A percentile compares a stretch with the other conserved stretches of the same genome.
These are phyloP conservation scores for Alternaria brassicicola DNA, from an alignment of 2,329 filamentous ascomycete species.

Conservation along the genomic window DNA sequence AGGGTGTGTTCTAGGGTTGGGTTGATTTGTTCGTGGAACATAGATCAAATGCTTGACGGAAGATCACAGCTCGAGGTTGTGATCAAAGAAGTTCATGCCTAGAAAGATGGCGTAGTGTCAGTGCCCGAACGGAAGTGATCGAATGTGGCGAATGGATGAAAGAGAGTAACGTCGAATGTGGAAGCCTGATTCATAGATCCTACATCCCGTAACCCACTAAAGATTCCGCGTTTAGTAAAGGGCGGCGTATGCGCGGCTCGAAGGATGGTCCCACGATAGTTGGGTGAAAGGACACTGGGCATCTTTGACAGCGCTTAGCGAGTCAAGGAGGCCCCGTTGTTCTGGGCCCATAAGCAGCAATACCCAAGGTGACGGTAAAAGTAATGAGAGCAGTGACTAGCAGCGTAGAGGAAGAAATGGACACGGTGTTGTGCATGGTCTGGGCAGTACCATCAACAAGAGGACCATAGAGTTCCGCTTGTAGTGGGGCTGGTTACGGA, in stretches of 20 bases:
- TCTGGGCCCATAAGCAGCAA: background rate
- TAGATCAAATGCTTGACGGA: background rate
- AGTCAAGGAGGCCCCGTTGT: slow-evolving; percentile 6
- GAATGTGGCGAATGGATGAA: background rate
- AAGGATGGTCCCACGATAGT: background rate
- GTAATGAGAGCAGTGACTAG: slow-evolving; percentile 3
- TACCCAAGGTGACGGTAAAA: slow-evolving; percentile 1
- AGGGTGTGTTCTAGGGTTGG: background rate
- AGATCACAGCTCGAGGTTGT: background rate
- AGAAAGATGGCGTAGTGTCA: background rate
- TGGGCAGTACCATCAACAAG: slow-evolving; percentile 14
- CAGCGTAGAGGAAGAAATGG: slow-evolving; percentile 12
- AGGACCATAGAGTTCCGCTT: slow-evolving; percentile 8
- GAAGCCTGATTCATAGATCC: background rate
- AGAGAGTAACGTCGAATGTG: background rate
- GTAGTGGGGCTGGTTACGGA: slow-evolving; percentile 19
- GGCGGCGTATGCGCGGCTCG: slow-evolving; percentile 1
- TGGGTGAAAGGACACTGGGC: background rate
- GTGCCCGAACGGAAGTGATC: background rate
- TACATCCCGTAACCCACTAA: background rate
- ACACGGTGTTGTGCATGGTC: slow-evolving; percentile 26
- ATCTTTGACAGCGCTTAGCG: slow-evolving; percentile 5
- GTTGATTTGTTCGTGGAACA: background rate
- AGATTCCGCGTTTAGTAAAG: background rate
- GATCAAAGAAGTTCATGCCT: background rate